A percentile compares a stretch with the other conserved stretches of the same genome.
phyloP scores from a whole-genome alignment of 2,329 filamentous ascomycete genomes.

The Sarocladium kiliense region DNA sequence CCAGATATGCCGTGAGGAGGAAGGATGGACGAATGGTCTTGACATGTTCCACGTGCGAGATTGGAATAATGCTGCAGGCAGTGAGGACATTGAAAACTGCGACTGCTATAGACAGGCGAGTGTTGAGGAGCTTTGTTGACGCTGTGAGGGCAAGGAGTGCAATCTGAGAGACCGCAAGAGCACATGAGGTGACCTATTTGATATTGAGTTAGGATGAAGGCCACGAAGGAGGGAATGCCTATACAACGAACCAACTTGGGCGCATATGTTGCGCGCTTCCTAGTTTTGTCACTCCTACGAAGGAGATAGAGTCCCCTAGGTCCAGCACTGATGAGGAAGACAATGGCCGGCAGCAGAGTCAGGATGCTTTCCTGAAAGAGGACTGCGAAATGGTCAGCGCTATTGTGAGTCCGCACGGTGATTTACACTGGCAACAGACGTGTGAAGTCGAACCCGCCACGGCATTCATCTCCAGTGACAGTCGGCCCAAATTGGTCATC shows the following conservation, averaged over 20 bases:
- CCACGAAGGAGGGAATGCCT: not conserved
- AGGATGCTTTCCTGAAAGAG: slow-evolving; percentile 25
- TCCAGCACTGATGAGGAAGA: no score
- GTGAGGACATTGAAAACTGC: slow-evolving; percentile 22
- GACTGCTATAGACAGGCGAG: slow-evolving; percentile 22
- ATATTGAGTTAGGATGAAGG: not conserved
- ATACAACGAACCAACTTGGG: no score
- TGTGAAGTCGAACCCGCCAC: slow-evolving; percentile 27
- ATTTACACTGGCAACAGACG: slow-evolving; percentile 16
- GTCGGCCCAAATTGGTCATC: slow-evolving; percentile 24
- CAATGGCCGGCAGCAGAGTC: slow-evolving; percentile 16
- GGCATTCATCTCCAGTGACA: slow-evolving; percentile 22
- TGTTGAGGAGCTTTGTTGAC: slow-evolving; percentile 19
- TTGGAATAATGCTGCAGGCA: slow-evolving; percentile 21
- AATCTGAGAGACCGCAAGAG: slow-evolving; percentile 15
- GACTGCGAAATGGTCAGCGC: slow-evolving; percentile 14
- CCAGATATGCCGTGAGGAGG: slow-evolving; percentile 22
- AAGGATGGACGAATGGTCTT: slow-evolving; percentile 28
- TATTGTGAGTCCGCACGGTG: no score
- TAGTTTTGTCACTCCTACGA: slow-evolving; percentile 19
- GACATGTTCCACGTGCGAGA: slow-evolving; percentile 27
- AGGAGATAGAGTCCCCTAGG: slow-evolving; percentile 16
- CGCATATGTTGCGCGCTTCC: slow-evolving; percentile 15
- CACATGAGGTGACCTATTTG: no score
- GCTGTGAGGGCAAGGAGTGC: no score